Evolutionary conservation across 805 yeast genomes (phyloP).

Genomic region (Candida ovalis): DNA sequence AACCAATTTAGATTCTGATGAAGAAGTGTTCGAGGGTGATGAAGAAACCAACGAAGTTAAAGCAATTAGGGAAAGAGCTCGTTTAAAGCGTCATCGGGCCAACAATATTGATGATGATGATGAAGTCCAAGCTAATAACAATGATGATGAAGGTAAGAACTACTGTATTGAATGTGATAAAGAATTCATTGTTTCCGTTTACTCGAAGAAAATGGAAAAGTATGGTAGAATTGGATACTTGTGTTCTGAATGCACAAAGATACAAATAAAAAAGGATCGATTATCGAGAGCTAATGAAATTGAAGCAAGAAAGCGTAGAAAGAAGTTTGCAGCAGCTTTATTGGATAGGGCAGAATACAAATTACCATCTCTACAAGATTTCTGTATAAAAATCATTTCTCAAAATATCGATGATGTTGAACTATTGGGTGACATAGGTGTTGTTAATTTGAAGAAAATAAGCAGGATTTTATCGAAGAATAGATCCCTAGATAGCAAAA

Average conservation of each 20-base stretch:
- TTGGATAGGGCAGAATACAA: constrained; percentile 63
- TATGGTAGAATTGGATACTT: constrained; percentile 56
- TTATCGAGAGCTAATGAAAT: constrained; percentile 49
- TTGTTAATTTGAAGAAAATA: constrained; percentile 63
- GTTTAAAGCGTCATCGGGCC: constrained; percentile 36
- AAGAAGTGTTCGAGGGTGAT: constrained; percentile 35
- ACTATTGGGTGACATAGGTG: constrained; percentile 82
- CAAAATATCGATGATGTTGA: constrained; percentile 71
- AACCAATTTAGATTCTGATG: constrained; percentile 23
- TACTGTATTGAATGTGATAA: constrained; percentile 60
- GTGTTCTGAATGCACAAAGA: constrained; percentile 59
- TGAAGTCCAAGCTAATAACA: constrained; percentile 29
- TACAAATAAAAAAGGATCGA: constrained; percentile 39
- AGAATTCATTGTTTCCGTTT: constrained; percentile 60
- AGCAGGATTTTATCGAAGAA: constrained; percentile 77
- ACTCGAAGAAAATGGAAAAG: constrained; percentile 47
- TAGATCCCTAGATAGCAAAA: constrained; percentile 69
- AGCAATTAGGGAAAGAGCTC: constrained; percentile 18
- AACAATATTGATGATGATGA: constrained; percentile 27
- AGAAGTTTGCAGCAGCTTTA: constrained; percentile 79
- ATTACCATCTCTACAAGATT: constrained; percentile 73
- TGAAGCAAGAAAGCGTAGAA: constrained; percentile 68
- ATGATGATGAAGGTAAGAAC: constrained; percentile 47
- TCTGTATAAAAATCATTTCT: constrained; percentile 68
- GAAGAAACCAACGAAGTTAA: constrained; percentile 20